Base-by-base conservation (phyloP, 306 rosid species). In the Pterocarpus macrocarpus region DNA sequence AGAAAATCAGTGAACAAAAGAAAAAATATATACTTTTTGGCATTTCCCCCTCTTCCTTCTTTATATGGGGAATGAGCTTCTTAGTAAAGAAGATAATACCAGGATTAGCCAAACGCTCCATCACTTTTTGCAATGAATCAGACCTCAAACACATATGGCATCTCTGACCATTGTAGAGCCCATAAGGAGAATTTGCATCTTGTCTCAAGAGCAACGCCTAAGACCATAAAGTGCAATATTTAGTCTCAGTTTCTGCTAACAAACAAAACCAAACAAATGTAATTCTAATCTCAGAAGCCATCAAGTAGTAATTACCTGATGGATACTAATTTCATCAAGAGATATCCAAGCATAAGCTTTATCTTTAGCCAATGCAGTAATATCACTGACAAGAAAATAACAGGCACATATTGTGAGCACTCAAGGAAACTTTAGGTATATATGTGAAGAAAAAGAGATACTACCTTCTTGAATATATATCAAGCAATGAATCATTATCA, bases 321-420 rank as follows among this genome's bases (percentile, higher is more conserved):
- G 92, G 79, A 94, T 84, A 73, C 85, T 94, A 82, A 89, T 86
- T 74, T 92, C 90, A 16, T 89, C 89, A 0, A 92, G 91, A 66
- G 76, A 84, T 77, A 90, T 90, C 67, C 86, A 88, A 71, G 95
- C 80, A 85, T 94, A 94, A 58, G 94, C 95, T 88, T 82, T 94
- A 69, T 92, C 94, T 84, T 89, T 92, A 38, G 98, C 98, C 92
- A 94, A 89, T 79, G 95, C 92, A 61, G 98, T 94, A 76, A 94
- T 92, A 64, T 94, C 97, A 57, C 98, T 94, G 84, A 43, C 71
- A 87, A 82, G 67, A 78, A 79, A 83, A 81, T 34, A 63, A 63
- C 5, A 57, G 50, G 74, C 39, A 67, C 5, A 4, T n/a, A 56
- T 75, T 64, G 76, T 35, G 69, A 47, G 77, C 52, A 82, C 77